Evolutionary conservation across 495 filamentous ascomycete species (phyloP).

Genomic region (Thozetella sp.): DNA sequence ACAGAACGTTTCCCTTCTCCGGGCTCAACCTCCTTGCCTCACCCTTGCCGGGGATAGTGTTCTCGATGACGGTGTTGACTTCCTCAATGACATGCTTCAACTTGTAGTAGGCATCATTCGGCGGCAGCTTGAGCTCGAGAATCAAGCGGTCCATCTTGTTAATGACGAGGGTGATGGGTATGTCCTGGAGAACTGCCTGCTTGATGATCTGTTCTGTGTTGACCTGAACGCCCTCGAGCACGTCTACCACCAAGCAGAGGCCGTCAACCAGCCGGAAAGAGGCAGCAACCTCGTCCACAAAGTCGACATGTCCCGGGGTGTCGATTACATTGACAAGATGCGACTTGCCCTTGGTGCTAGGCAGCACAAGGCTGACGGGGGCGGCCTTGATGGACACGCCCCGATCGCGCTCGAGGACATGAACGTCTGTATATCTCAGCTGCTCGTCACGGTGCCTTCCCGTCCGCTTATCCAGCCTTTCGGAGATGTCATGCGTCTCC

Average conservation of each 20-base stretch:
- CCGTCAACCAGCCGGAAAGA: constrained; percentile 88
- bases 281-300: constrained; percentile 93
- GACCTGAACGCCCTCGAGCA: constrained; percentile 96
- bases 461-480: constrained; percentile 72
- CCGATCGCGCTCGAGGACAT: constrained; percentile 84
- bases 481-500: constrained; percentile 87
- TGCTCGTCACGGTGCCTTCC: constrained; percentile 88
- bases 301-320: constrained; percentile 97
- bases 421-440: constrained; percentile 90
- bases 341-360: constrained; percentile 89
- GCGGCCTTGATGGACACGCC: constrained; percentile 93
- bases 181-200: constrained; percentile 86
- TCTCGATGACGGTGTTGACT: constrained; percentile 94
- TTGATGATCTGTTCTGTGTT: constrained; percentile 97
- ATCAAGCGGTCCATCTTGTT: constrained; percentile 98
- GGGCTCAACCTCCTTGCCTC: constrained; percentile 83
- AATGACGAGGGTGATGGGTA: constrained; percentile 86
- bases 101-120: constrained; percentile 97
- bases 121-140: constrained; percentile 91
- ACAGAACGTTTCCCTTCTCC: constrained; percentile 95
- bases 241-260: constrained; percentile 90
- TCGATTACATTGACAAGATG: constrained; percentile 94
- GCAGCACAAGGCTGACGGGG: constrained; percentile 92
- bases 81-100: constrained; percentile 97
- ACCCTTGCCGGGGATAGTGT: constrained; percentile 79